Base-by-base conservation (phyloP, 192 early-diverging fungal species). In the Coemansia sp. region DNA sequence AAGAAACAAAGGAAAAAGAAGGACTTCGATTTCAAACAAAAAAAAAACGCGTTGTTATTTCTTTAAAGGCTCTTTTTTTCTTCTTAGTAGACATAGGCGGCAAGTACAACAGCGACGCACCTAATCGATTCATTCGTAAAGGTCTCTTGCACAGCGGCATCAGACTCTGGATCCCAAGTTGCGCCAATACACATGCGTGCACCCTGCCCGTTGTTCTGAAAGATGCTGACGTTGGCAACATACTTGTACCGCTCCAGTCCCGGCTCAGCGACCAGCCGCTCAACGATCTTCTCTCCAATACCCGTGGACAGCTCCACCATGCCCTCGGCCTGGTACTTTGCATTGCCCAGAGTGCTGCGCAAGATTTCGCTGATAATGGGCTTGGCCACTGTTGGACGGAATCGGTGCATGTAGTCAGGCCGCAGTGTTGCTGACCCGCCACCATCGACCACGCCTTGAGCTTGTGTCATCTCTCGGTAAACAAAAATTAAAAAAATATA, bases 231-330 rank as follows among this genome's bases (percentile, higher is more conserved):
- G 49, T 62, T 82, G 52, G 68, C 74, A 22, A 82, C 61, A 36
- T 74, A 66, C 69, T 82, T 82, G 80, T 77, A 77, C 60, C 72
- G 71, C 64, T 76, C 75, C 71, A 70, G 15, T 27, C 72, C 80
- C 11, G 72, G 36, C 66, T 70, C 68, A 24, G 15, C 57, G 1
- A 55, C 46, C 69, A 82, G 62, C n/a, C 80, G 64, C 20, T 29
- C 46, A 40, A 49, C 74, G 60, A 82, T 72, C 34, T 8, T n/a
- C 24, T 73, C 71, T 39, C 80, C 63, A 27, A 82, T 57, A 18
- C 58, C 29, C 58, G 49, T 67, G 24, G 69, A 58, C n/a, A 68
- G 46, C 44, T 50, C 61, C 0, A 65, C 66, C 65, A 77, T 66
- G 33, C 53, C 65, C 18, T 70, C 68, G n/a, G 40, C 72, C 12